phyloP scores from a whole-genome alignment of 768 basidiomycete species.

The Ramaria rubella region DNA sequence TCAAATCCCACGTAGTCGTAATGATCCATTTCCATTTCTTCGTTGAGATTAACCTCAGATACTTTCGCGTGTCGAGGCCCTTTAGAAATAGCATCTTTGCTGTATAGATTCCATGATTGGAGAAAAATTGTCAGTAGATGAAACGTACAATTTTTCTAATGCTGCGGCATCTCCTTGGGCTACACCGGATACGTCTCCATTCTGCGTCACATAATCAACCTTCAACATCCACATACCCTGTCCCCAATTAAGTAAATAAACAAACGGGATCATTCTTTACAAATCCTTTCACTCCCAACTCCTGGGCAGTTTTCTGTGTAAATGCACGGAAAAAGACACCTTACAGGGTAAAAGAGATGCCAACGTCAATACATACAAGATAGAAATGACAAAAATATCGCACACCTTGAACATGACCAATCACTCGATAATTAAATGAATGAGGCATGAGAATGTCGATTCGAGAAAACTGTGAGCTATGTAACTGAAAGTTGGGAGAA shows the following conservation, averaged over 20 bases:
- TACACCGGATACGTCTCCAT: not conserved
- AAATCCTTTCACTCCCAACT: not conserved
- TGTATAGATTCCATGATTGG: not conserved
- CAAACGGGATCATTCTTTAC: conserved; percentile 1
- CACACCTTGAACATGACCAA: conserved; percentile 1
- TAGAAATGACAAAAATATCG: not conserved
- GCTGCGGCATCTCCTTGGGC: not conserved
- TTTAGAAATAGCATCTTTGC: conserved; percentile 3
- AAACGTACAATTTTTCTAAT: conserved; percentile 1
- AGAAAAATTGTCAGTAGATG: not conserved
- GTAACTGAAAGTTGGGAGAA: no score
- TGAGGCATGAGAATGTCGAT: not conserved
- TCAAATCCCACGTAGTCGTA: not conserved
- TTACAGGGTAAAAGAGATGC: not conserved
- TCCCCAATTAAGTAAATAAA: not conserved
- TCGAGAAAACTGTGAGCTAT: no score
- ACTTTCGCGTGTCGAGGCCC: not conserved
- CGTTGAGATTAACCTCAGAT: not conserved
- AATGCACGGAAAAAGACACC: conserved; percentile 2
- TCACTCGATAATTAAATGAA: not conserved
- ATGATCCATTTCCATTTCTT: not conserved
- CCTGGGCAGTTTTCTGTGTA: not conserved
- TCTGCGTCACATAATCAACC: not conserved
- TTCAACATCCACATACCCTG: not conserved
- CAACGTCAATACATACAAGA: no score